phyloP scores from a whole-genome alignment of 768 basidiomycete species.

The Boletus rubroflammeus region DNA sequence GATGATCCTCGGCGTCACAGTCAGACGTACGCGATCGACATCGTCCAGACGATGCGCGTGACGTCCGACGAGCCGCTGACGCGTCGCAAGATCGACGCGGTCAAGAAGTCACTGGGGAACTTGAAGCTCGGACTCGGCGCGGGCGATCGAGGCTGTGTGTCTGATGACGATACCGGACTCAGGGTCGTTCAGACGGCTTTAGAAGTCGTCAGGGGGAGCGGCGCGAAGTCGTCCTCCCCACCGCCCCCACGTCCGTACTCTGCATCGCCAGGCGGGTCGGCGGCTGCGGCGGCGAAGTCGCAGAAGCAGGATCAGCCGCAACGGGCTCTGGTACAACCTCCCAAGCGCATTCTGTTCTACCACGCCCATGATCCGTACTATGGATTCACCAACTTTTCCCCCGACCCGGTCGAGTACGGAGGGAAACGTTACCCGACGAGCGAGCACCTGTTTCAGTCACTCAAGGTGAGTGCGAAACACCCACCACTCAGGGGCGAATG shows the following conservation, averaged over 20 bases:
- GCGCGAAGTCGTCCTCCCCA: constrained; percentile 5
- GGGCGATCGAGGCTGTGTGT: constrained; percentile 29
- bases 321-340: background rate
- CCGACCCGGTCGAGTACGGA: constrained; percentile 38
- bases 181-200: constrained; percentile 27
- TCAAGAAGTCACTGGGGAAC: constrained; percentile 30
- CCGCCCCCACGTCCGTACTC: constrained; percentile 20
- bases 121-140: constrained; percentile 19
- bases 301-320: constrained; percentile 7
- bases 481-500: background rate
- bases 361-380: constrained; percentile 33
- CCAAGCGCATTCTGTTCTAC: constrained; percentile 32
- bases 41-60: constrained; percentile 30
- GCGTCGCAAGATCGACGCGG: constrained; percentile 24
- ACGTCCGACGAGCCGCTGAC: constrained; percentile 28
- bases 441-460: constrained; percentile 46
- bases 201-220: constrained; percentile 19
- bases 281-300: constrained; percentile 2
- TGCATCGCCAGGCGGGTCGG: constrained; percentile 15
- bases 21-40: constrained; percentile 27
- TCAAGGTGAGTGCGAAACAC: constrained; percentile 32
- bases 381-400: constrained; percentile 44
- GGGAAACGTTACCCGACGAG: constrained; percentile 42
- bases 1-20: constrained; percentile 1
- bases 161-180: constrained; percentile 28